phyloP scores from a whole-genome alignment of 768 basidiomycete genomes.

The Tulasnella sp. region DNA sequence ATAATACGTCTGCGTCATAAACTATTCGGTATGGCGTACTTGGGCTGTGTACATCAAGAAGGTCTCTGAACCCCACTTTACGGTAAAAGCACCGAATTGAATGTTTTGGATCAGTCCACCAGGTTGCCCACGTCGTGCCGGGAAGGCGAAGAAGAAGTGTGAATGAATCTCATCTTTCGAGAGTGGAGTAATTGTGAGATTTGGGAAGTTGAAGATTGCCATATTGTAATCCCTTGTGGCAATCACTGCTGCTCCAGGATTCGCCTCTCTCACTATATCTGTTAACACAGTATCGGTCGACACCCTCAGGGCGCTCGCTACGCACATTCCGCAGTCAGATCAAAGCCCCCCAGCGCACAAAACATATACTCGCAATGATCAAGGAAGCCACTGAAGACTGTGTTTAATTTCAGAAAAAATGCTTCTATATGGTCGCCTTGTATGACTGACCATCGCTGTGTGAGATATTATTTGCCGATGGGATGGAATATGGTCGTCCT shows the following conservation, averaged over 20 bases:
- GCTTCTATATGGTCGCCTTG: too few species aligned
- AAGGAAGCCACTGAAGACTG: too few species aligned
- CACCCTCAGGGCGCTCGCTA: conserved; percentile 7
- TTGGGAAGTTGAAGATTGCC: conserved; percentile 43
- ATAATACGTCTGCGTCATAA: not conserved
- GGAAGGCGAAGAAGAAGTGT: conserved; percentile 38
- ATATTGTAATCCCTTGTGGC: conserved; percentile 38
- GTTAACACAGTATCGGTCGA: conserved; percentile 1
- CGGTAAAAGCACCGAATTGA: conserved; percentile 42
- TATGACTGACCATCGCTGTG: too few species aligned
- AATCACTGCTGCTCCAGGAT: conserved; percentile 24
- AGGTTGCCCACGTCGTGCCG: conserved; percentile 33
- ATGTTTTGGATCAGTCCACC: conserved; percentile 45
- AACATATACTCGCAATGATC: too few species aligned
- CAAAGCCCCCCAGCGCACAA: too few species aligned
- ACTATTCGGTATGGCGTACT: conserved; percentile 28
- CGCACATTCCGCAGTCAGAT: too few species aligned
- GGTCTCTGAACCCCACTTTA: conserved; percentile 52
- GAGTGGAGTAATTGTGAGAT: conserved; percentile 22
- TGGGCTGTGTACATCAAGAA: conserved; percentile 43
- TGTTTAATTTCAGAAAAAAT: too few species aligned
- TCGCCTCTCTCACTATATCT: not conserved
- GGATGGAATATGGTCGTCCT: too few species aligned
- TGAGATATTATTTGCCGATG: too few species aligned
- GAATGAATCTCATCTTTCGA: conserved; percentile 34